Base-by-base conservation (phyloP, 805 yeast genomes). In the Yueomyces sp. region DNA sequence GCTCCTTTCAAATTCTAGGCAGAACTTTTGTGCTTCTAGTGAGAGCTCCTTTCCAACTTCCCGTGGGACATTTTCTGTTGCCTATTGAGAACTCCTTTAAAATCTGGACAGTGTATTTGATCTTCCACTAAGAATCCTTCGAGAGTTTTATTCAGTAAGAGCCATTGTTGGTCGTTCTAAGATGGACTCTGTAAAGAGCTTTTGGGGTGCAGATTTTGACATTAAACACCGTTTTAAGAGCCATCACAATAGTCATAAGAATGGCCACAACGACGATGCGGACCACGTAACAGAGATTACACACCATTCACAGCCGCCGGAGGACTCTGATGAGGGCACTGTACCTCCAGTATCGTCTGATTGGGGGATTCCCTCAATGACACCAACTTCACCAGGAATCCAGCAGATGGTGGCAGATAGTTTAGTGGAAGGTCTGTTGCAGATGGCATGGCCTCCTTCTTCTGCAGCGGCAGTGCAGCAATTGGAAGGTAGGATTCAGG, bases 361-460 rank as follows among this genome's bases (percentile, higher is more conserved):
- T 30, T 6, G 9, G 33, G 9, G 33, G 31, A 29, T 19, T 36
- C n/a, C 28, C 26, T n/a, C n/a, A 30, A 39, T 28, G 31, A 19
- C 9, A 38, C 44, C 5, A 6, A 30, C 33, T 30, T 30, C 33
- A 38, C 55, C 55, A 19, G 50, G 54, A 26, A 42, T 55, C 39
- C 66, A 54, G 45, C 66, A 59, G 54, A 50, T 57, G 46, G 54
- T 82, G 55, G 70, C 84, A 0, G 94, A 85, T 51, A 79, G 79
- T 44, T 60, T 85, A 44, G 72, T 85, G 50, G 95, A 86, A 53
- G 73, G 78, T 53, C 65, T 85, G 41, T 63, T 85, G 5, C 67
- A 77, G 27, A 76, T 84, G 79, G 81, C 87, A 1, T 65, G 85
- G 28, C 92, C 94, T 0, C 70, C 83, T 0, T 64, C 76, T 0